These are phyloP conservation scores for Massarina eburnea DNA, from an alignment of 2,329 filamentous ascomycete species.

Conservation along the genomic window DNA sequence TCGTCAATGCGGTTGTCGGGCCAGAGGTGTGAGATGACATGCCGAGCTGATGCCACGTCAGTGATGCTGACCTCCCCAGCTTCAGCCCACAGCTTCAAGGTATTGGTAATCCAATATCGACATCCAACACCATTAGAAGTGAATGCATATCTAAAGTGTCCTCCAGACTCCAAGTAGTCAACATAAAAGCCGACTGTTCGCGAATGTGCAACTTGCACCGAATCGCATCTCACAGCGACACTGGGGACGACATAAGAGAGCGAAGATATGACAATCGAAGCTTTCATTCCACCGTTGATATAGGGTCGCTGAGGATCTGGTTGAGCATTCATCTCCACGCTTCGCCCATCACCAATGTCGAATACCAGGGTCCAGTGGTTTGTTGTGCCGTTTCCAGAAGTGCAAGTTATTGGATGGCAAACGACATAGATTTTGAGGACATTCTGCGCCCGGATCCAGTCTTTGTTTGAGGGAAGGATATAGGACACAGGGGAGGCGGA, in stretches of 20 bases:
- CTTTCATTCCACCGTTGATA: background rate
- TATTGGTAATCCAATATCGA: constrained; percentile 2
- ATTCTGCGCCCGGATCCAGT: background rate
- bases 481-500: constrained; percentile 1
- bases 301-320: constrained; percentile 1
- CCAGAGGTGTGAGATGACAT: background rate
- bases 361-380: constrained; percentile 5
- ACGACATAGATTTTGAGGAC: background rate
- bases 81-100: constrained; percentile 3
- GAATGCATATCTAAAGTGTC: constrained; percentile 4
- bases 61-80: background rate
- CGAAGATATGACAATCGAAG: background rate
- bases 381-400: constrained; percentile 1
- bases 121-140: constrained; percentile 1
- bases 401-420: background rate
- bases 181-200: constrained; percentile 2
- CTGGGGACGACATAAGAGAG: background rate
- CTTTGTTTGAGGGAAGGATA: background rate
- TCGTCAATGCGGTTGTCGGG: background rate
- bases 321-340: background rate
- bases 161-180: constrained; percentile 3
- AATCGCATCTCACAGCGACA: background rate
- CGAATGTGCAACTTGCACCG: constrained; percentile 1
- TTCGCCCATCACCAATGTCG: background rate
- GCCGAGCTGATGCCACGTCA: background rate